Base-by-base conservation (phyloP, 192 early-diverging fungal species). In the Linderina pennispora region DNA sequence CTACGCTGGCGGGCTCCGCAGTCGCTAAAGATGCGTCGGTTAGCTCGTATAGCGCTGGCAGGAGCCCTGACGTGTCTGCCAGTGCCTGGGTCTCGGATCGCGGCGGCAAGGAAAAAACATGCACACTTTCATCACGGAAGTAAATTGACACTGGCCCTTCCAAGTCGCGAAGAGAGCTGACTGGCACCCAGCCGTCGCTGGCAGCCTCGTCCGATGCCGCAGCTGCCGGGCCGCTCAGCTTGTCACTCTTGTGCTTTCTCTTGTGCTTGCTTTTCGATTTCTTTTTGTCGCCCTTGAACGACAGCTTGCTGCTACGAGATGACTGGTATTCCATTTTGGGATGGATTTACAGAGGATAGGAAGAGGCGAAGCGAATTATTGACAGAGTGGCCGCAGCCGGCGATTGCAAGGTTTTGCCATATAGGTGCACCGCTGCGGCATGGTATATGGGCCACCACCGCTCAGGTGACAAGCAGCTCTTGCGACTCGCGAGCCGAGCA, bases 131-230 rank as follows among this genome's bases (percentile, higher is more conserved):
- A 26, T 39, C 38, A 6, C 37, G 57, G 17, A 50, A 50, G 21
- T 51, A 53, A 13, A 68, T 25, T 8, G 41, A 35, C 20, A 61
- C 10, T 2, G 65, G 65, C 23, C 65, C 65, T 33, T 42, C 45
- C 14, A 68, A 35, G 24, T 62, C 65, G 17, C 34, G 25, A 4
- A 35, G 33, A n/a, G 55, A 47, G 14, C 13, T 22, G 2, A 55
- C 34, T 11, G 52, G 52, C 11, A 67, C 58, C 64, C 64, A 67
- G 25, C 52, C 52, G 22, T 15, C n/a, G n/a, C n/a, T n/a, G n/a
- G n/a, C n/a, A n/a, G n/a, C n/a, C n/a, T n/a, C n/a, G n/a, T n/a
- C n/a, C n/a, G n/a, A n/a, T n/a, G n/a, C 8, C 8, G 22, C 21
- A 23, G 17, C n/a, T 3, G 37, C 3, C 22, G 19, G 13, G 37